Conservation (phyloP, 1,284 basidiomycete species). For the Sanghuangporus weigelae region DNA sequence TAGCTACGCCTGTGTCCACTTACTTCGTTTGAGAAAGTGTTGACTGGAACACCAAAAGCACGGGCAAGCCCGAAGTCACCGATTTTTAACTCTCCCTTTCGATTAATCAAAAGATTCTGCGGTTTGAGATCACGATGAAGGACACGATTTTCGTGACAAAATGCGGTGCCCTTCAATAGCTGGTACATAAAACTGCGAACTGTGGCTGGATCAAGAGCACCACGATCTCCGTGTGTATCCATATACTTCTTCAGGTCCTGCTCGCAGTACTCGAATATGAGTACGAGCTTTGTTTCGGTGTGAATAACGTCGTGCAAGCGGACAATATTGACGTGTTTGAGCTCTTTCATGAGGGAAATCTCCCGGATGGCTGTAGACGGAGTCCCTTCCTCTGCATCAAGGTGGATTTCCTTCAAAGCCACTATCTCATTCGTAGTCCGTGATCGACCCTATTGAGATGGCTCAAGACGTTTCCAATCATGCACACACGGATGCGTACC, state of each 20-base stretch:
- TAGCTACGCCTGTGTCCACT: conserved; percentile 21
- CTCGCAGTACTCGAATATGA: conserved; percentile 99
- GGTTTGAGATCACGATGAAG: conserved; percentile 97
- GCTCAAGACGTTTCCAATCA: conserved; percentile 7
- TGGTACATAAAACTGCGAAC: conserved; percentile 98
- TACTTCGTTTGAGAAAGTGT: conserved; percentile 94
- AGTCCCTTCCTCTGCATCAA: conserved; percentile 93
- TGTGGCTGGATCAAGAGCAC: conserved; percentile 89
- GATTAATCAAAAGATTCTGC: conserved; percentile 96
- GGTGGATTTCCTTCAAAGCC: conserved; percentile 90
- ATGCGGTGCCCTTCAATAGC: conserved; percentile 94
- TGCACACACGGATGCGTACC: conserved; percentile 36
- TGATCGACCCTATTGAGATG: conserved; percentile 60
- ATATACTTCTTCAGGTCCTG: conserved; percentile 99
- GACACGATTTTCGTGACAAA: conserved; percentile 98
- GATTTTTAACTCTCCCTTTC: conserved; percentile 96
- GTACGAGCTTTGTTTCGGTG: conserved; percentile 95
- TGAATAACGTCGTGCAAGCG: conserved; percentile 98
- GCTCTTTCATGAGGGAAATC: conserved; percentile 95
- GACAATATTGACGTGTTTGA: conserved; percentile 93
- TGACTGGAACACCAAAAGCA: conserved; percentile 94
- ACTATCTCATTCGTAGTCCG: conserved; percentile 88
- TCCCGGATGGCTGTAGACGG: conserved; percentile 94
- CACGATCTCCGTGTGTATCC: conserved; percentile 96
- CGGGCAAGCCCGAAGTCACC: conserved; percentile 94